Evolutionary conservation across 129 eudicot species (phyloP).

Genomic region (Sambucus nigra): DNA sequence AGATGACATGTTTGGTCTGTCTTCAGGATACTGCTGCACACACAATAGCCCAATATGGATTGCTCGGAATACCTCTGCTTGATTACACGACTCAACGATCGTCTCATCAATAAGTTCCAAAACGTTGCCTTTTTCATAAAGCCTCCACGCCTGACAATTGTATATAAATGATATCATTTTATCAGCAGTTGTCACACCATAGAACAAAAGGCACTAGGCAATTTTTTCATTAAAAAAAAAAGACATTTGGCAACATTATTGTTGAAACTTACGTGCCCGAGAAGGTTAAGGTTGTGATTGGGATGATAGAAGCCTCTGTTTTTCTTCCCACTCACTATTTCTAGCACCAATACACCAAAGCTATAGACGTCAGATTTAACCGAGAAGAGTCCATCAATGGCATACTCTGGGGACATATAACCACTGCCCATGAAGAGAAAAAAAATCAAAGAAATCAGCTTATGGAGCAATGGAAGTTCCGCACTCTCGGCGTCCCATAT

Average conservation of each 20-base stretch:
- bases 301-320: constrained; percentile 17
- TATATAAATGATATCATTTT: neutral
- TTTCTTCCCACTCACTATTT: constrained; percentile 24
- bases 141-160: constrained; percentile 24
- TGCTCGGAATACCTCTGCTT: constrained; percentile 12
- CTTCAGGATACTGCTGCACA: constrained; percentile 27
- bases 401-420: constrained; percentile 25
- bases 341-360: constrained; percentile 28
- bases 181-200: neutral
- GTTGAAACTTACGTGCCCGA: constrained; percentile 20
- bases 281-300: constrained; percentile 19
- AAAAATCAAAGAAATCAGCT: neutral
- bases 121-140: constrained; percentile 14
- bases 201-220: neutral
- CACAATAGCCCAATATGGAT: constrained; percentile 23
- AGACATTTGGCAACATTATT: too few species aligned
- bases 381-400: constrained; percentile 17
- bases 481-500: too few species aligned
- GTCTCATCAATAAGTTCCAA: constrained; percentile 9
- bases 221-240: too few species aligned
- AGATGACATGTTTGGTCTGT: constrained; percentile 26
- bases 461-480: neutral
- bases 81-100: constrained; percentile 1
- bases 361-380: constrained; percentile 25
- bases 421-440: constrained; percentile 18